Evolutionary conservation across 257 asterid species (phyloP).

Genomic region (Lithospermum erythrorhizon): DNA sequence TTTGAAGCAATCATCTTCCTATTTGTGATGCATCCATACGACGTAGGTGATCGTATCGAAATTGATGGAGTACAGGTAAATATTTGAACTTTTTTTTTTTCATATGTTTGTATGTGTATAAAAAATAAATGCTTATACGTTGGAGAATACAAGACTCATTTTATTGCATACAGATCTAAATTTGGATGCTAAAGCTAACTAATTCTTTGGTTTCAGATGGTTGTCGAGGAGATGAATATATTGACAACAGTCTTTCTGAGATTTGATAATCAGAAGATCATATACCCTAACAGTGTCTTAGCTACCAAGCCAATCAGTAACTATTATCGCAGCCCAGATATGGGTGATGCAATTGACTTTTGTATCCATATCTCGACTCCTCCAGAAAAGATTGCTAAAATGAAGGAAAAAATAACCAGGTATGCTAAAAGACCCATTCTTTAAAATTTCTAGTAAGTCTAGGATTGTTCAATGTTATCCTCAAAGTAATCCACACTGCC

Average conservation of each 20-base stretch:
- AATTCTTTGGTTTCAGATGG: slow-evolving; percentile 46
- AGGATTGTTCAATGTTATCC: background rate
- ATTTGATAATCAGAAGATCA: slow-evolving; percentile 65
- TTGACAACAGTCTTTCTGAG: slow-evolving; percentile 67
- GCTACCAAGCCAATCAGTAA: slow-evolving; percentile 70
- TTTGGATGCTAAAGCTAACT: background rate
- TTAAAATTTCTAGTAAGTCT: background rate
- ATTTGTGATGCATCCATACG: slow-evolving; percentile 94
- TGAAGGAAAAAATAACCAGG: slow-evolving; percentile 75
- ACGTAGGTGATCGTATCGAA: slow-evolving; percentile 93
- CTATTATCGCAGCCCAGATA: slow-evolving; percentile 86
- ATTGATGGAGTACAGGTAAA: slow-evolving; percentile 78
- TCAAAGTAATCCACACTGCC: background rate
- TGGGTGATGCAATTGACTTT: slow-evolving; percentile 84
- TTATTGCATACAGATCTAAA: background rate
- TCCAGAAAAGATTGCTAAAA: slow-evolving; percentile 46
- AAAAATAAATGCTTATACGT: background rate
- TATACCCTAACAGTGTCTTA: slow-evolving; percentile 63
- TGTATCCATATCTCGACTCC: slow-evolving; percentile 73
- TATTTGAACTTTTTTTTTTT: background rate
- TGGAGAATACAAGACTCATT: background rate
- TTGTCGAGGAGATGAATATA: slow-evolving; percentile 95
- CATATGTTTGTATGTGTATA: background rate
- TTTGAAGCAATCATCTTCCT: slow-evolving; percentile 87
- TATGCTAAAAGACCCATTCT: slow-evolving; percentile 11